Conservation (phyloP, 192 early-diverging fungal species). For the Backusella luteola region DNA sequence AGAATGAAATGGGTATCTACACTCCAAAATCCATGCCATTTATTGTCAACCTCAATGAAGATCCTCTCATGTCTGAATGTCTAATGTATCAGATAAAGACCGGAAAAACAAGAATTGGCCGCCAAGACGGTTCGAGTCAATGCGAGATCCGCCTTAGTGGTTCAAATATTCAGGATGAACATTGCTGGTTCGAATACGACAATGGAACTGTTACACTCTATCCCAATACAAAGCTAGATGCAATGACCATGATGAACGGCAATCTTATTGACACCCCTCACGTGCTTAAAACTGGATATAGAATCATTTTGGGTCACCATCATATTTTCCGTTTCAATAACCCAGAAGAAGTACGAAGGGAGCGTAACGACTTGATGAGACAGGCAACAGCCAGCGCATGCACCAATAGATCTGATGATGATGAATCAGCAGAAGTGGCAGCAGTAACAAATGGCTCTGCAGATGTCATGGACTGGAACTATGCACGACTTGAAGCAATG, state of each 20-base stretch:
- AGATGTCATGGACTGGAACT: constrained; percentile 72
- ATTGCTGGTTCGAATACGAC: constrained; percentile 66
- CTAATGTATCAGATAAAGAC: constrained; percentile 81
- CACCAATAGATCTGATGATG: neutral
- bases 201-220: constrained; percentile 59
- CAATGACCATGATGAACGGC: constrained; percentile 78
- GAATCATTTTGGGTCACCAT: constrained; percentile 76
- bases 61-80: constrained; percentile 87
- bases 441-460: constrained; percentile 24
- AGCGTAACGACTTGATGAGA: constrained; percentile 40
- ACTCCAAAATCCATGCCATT: constrained; percentile 85
- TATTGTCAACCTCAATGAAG: constrained; percentile 87
- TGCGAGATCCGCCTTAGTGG: constrained; percentile 63
- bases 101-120: constrained; percentile 73
- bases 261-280: constrained; percentile 54
- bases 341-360: constrained; percentile 75
- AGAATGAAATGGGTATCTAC: constrained; percentile 68
- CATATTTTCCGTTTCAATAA: constrained; percentile 87
- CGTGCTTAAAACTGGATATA: constrained; percentile 64
- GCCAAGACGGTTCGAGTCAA: constrained; percentile 39
- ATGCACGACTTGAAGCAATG: constrained; percentile 68
- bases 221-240: constrained; percentile 45
- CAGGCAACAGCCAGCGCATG: constrained; percentile 11
- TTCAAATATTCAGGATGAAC: constrained; percentile 54
- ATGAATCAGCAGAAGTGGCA: constrained; percentile 21